These are phyloP conservation scores for Saposhnikovia divaricata DNA, from an alignment of 129 eudicot genomes.

Conservation along the genomic window DNA sequence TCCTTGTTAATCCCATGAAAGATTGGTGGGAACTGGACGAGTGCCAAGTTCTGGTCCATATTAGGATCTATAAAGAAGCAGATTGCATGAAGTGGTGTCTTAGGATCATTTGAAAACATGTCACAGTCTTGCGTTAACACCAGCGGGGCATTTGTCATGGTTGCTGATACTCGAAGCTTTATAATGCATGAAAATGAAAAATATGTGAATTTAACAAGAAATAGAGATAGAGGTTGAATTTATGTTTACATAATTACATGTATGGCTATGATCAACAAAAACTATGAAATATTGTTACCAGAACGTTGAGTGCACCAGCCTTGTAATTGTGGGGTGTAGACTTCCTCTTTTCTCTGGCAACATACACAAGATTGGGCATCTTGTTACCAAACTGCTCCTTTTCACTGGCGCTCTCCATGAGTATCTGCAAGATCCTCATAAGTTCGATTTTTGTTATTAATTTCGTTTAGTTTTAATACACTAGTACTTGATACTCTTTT, in stretches of 20 bases:
- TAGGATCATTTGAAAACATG: slow-evolving; percentile 74
- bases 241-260: too few species aligned
- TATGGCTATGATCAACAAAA: too few species aligned
- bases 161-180: slow-evolving; percentile 71
- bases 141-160: slow-evolving; percentile 57
- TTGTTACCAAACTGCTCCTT: slow-evolving; percentile 31
- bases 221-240: too few species aligned
- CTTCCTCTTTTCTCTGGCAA: too few species aligned
- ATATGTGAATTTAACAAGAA: slow-evolving; percentile 20
- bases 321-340: too few species aligned
- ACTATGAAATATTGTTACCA: too few species aligned
- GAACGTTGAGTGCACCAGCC: too few species aligned
- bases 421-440: slow-evolving; percentile 21
- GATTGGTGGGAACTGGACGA: slow-evolving; percentile 65
- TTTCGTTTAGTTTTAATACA: neutral
- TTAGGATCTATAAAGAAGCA: slow-evolving; percentile 41
- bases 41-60: slow-evolving; percentile 29
- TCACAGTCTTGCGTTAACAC: slow-evolving; percentile 59
- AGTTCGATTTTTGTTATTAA: neutral
- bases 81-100: slow-evolving; percentile 40
- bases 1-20: slow-evolving; percentile 34
- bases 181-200: slow-evolving; percentile 14
- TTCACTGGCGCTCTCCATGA: slow-evolving; percentile 23
- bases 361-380: too few species aligned
- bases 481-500: neutral